phyloP scores from a whole-genome alignment of 306 rosid genomes.

The Quercus dentata region DNA sequence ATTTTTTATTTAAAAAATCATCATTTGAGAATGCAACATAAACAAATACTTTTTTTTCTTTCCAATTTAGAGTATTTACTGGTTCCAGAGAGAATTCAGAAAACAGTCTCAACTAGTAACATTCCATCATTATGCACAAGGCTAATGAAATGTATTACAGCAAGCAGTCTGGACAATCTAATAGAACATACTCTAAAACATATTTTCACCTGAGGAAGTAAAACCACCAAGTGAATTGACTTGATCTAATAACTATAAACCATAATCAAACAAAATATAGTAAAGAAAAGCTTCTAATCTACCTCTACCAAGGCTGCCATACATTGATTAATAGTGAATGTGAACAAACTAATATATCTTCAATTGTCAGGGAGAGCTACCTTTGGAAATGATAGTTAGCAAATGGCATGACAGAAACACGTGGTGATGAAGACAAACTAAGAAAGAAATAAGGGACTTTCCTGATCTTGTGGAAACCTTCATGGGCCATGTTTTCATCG shows the following conservation, averaged over 20 bases:
- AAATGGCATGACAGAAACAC: conserved; percentile 29
- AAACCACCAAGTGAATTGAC: not conserved
- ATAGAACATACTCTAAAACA: no score
- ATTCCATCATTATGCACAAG: no score
- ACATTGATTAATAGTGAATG: conserved; percentile 30
- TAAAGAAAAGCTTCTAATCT: not conserved
- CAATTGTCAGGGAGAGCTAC: conserved; percentile 14
- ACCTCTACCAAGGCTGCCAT: conserved; percentile 18
- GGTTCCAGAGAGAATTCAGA: no score
- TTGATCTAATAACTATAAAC: not conserved
- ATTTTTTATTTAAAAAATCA: no score
- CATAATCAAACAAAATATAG: not conserved
- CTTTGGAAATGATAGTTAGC: not conserved
- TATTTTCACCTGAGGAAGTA: no score
- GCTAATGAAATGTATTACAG: no score
- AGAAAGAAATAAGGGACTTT: not conserved
- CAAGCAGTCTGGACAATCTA: no score
- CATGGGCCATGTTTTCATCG: conserved; percentile 22
- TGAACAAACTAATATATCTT: conserved; percentile 21
- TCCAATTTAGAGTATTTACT: no score
- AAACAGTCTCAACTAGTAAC: no score
- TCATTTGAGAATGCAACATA: no score
- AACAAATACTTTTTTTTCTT: no score
- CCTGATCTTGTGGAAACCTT: conserved; percentile 20
- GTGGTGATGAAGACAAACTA: conserved; percentile 16